Base-by-base conservation (phyloP, 129 eudicot species). In the Lonicera japonica region DNA sequence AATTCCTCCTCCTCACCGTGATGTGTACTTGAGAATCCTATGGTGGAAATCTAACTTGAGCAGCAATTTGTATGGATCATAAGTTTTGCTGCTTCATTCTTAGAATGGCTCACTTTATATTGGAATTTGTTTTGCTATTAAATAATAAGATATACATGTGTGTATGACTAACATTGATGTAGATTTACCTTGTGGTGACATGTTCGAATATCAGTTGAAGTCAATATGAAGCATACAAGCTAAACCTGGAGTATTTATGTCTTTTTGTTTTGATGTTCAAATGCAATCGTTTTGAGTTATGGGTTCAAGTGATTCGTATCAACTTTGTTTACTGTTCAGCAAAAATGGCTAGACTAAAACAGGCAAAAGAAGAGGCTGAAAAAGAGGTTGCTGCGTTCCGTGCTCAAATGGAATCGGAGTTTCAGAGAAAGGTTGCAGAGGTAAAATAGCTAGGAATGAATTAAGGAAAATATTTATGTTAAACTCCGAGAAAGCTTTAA, bases 291-390 rank as follows among this genome's bases (percentile, higher is more conserved):
- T 14, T 16, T 48, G 46, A 15, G 40, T 9, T 13, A n/a, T 25
- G 18, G 13, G 5, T 23, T 10, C 19, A 14, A 62, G 38, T 25
- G 58, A 46, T 48, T 18, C 54, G 53, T 21, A 43, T 14, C 50
- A 10, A 43, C 50, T 43, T 43, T 43, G 72, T 59, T 63, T 59
- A 64, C 64, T 65, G 16, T 17, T 51, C 79, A 89, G 97, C 87
- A 51, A 89, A 89, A 68, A 58, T 73, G 77, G 91, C 91, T 54
- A 76, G 97, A 71, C 67, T 89, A 15, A 89, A 76, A 61, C 97
- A 89, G 68, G 95, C 97, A n/a, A 83, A 89, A 69, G 91, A 86
- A 4, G 95, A 89, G 66, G 95, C 95, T 39, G 88, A 75, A 76
- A 89, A 68, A 76, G 96, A 89, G 66, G 75, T 89, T 43, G 87